Evolutionary conservation across 768 basidiomycete species (phyloP).

Genomic region (Lactifluus pinguis): DNA sequence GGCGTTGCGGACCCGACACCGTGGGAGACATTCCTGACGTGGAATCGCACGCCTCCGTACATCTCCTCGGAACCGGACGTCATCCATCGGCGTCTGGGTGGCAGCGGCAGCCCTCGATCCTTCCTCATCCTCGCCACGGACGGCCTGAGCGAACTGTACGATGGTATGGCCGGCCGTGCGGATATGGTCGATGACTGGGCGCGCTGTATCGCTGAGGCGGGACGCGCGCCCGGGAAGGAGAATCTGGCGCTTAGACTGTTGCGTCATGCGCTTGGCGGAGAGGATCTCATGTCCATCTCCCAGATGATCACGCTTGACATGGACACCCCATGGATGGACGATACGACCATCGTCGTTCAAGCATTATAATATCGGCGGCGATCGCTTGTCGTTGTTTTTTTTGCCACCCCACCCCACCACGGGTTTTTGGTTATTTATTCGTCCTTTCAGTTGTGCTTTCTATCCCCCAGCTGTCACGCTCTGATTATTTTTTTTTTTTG

Average conservation of each 20-base stretch:
- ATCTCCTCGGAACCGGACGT: conserved; percentile 35
- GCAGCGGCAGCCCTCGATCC: conserved; percentile 14
- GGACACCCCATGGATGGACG: conserved; percentile 43
- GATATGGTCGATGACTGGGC: conserved; percentile 33
- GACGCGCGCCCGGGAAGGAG: conserved; percentile 13
- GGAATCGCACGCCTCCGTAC: conserved; percentile 40
- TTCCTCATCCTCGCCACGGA: conserved; percentile 39
- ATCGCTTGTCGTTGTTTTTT: not conserved
- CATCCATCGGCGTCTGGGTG: conserved; percentile 29
- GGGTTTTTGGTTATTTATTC: not conserved
- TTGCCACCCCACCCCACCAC: no score
- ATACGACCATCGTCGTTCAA: conserved; percentile 40
- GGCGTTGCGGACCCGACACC: conserved; percentile 26
- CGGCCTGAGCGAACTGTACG: conserved; percentile 36
- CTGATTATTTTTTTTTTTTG: not conserved
- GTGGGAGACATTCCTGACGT: conserved; percentile 24
- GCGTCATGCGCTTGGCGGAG: conserved; percentile 36
- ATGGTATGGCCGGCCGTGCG: conserved; percentile 22
- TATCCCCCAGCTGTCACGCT: not conserved
- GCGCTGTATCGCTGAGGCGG: conserved; percentile 24
- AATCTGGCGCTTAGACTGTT: conserved; percentile 36
- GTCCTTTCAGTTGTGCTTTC: not conserved
- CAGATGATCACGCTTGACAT: conserved; percentile 41
- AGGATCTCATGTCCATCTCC: conserved; percentile 32
- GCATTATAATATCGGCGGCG: conserved; percentile 18